phyloP scores from a whole-genome alignment of 306 rosid species.

The Prunus davidiana region DNA sequence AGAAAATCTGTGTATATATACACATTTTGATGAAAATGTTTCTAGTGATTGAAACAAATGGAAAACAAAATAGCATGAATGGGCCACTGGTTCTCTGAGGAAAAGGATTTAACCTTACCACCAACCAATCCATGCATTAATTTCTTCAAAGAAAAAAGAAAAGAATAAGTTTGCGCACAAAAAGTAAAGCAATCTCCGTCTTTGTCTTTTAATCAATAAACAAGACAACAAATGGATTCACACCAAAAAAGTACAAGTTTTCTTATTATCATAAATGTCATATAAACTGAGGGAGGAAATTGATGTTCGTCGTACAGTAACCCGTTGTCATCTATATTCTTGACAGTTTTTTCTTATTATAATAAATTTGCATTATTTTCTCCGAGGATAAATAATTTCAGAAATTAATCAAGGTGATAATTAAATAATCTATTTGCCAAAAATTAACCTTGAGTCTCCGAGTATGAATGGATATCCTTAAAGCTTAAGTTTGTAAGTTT shows the following conservation, averaged over 20 bases:
- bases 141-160: background rate
- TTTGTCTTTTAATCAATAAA: constrained; percentile 5
- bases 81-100: too few species aligned
- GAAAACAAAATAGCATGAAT: too few species aligned
- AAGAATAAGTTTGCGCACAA: background rate
- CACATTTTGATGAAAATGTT: background rate
- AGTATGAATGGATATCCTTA: background rate
- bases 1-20: background rate
- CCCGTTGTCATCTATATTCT: background rate
- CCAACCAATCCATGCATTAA: background rate
- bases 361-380: background rate
- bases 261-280: background rate
- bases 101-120: background rate
- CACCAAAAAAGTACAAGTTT: background rate
- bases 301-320: background rate
- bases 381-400: background rate
- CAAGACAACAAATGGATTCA: background rate
- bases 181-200: background rate
- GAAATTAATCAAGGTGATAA: background rate
- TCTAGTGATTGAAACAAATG: background rate
- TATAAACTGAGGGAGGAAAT: background rate
- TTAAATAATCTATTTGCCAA: background rate
- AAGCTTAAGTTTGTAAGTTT: background rate
- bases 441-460: background rate
- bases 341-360: background rate